Conservation (phyloP, 495 filamentous ascomycete genomes). For the Pseudevernia furfuracea region DNA sequence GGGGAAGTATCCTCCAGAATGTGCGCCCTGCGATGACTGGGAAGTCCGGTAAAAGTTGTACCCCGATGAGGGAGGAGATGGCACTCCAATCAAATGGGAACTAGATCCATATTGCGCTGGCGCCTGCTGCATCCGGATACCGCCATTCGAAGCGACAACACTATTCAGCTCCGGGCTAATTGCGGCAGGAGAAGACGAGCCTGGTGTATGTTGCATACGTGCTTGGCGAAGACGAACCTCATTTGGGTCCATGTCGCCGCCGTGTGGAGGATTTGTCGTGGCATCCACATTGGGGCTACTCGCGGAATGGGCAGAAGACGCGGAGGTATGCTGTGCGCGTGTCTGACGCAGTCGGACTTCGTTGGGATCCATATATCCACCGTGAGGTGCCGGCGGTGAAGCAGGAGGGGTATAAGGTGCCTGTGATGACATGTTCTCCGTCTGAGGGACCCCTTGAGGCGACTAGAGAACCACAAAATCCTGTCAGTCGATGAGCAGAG, state of each 20-base stretch:
- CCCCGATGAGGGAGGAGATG: not conserved
- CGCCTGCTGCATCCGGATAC: not conserved
- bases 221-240: not conserved
- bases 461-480: not conserved
- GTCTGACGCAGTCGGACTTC: not conserved
- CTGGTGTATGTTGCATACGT: not conserved
- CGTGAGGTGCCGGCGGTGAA: not conserved
- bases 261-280: not conserved
- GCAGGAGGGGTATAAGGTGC: not conserved
- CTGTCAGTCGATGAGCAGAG: too few relatives aligned
- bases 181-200: not conserved
- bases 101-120: not conserved
- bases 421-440: not conserved
- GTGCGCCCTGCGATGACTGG: not conserved
- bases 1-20: not conserved
- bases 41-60: not conserved
- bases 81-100: not conserved
- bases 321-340: not conserved
- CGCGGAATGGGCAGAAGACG: not conserved
- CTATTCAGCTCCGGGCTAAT: not conserved
- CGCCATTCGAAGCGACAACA: not conserved
- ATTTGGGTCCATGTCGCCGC: not conserved
- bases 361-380: not conserved
- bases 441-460: not conserved
- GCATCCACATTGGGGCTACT: not conserved